These are phyloP conservation scores for Tuber borchii DNA, from an alignment of 495 filamentous ascomycete species.

Conservation along the genomic window DNA sequence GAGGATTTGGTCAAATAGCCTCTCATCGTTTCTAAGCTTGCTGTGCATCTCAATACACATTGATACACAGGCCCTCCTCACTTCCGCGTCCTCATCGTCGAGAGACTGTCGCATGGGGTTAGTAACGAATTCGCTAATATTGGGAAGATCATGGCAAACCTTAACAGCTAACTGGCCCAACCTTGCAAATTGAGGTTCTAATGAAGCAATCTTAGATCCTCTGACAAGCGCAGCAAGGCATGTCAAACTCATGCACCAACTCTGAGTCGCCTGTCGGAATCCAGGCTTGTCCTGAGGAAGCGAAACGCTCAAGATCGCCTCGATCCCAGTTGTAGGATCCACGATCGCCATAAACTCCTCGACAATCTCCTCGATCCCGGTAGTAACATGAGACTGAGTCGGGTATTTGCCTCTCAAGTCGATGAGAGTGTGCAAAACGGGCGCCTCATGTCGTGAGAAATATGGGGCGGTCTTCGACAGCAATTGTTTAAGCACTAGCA, in stretches of 20 bases:
- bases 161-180: conserved; percentile 40
- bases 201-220: conserved; percentile 18
- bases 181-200: conserved; percentile 31
- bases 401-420: conserved; percentile 41
- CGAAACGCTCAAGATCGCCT: conserved; percentile 50
- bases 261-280: conserved; percentile 40
- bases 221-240: conserved; percentile 38
- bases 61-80: conserved; percentile 69
- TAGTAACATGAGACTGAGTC: conserved; percentile 51
- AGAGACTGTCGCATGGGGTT: conserved; percentile 53
- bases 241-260: conserved; percentile 40
- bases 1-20: conserved; percentile 58
- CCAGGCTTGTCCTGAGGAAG: conserved; percentile 42
- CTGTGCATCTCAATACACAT: conserved; percentile 69
- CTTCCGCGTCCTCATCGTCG: conserved; percentile 64
- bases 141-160: conserved; percentile 18
- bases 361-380: conserved; percentile 54
- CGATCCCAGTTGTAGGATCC: conserved; percentile 48
- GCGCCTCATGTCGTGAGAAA: conserved; percentile 61
- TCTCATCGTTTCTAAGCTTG: conserved; percentile 54
- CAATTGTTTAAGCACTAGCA: conserved; percentile 72
- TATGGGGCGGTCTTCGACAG: conserved; percentile 61
- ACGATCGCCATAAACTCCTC: conserved; percentile 51
- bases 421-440: conserved; percentile 43
- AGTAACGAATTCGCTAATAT: conserved; percentile 45